These are phyloP conservation scores for Diutina catenulata DNA, from an alignment of 1,139 yeast genomes.

Conservation along the genomic window DNA sequence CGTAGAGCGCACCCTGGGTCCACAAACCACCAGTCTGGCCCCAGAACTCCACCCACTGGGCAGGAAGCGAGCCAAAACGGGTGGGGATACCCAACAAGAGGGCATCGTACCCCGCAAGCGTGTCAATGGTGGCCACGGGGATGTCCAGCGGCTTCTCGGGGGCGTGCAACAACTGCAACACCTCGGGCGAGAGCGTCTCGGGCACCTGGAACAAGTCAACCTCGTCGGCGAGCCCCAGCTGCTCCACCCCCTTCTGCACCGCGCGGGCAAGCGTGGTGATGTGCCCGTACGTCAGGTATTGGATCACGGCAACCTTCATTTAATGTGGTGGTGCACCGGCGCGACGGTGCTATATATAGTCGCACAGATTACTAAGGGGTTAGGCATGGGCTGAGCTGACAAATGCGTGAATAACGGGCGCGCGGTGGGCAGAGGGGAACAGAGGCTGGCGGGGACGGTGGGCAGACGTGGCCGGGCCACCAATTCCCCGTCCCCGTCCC, in stretches of 20 bases:
- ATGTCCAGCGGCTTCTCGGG: conserved; percentile 9
- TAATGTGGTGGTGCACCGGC: too few relatives aligned
- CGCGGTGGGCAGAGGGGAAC: neutral
- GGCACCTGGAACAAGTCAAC: conserved; percentile 53
- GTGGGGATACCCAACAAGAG: conserved; percentile 11
- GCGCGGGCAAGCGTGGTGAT: conserved; percentile 56
- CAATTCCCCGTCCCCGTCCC: neutral
- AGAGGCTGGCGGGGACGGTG: neutral
- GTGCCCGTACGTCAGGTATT: conserved; percentile 79
- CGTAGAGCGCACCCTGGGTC: conserved; percentile 10
- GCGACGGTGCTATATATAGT: too few relatives aligned
- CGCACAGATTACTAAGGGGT: too few relatives aligned
- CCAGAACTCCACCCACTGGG: conserved; percentile 10
- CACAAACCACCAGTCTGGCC: conserved; percentile 10
- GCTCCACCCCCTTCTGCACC: conserved; percentile 57
- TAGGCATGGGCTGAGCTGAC: too few relatives aligned
- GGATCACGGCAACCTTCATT: conserved; percentile 42
- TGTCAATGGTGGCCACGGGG: conserved; percentile 9
- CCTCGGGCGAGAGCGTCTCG: conserved; percentile 63
- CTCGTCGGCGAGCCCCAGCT: conserved; percentile 64
- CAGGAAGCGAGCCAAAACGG: conserved; percentile 10
- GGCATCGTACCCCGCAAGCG: conserved; percentile 10
- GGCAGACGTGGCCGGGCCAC: neutral
- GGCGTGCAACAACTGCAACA: conserved; percentile 45
- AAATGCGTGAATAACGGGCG: too few relatives aligned